These are phyloP conservation scores for Pythium dissotocum DNA, from an alignment of 352 stramenopile species.

Conservation along the genomic window DNA sequence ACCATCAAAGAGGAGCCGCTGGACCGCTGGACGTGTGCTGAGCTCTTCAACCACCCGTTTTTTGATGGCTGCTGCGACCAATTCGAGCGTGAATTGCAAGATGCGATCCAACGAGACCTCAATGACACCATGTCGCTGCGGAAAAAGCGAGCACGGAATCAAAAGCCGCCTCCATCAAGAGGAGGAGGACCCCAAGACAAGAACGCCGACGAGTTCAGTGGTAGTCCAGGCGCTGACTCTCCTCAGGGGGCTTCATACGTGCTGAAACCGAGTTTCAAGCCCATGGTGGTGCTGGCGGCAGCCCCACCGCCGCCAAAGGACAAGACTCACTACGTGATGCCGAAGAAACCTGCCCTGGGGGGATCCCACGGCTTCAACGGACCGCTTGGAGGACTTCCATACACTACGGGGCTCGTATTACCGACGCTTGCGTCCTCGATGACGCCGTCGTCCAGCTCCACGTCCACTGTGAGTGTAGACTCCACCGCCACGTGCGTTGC, in stretches of 20 bases:
- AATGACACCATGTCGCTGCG: slow-evolving; percentile 56
- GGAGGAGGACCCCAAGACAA: slow-evolving; percentile 6
- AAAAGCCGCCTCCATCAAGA: slow-evolving; percentile 40
- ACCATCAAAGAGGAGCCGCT: slow-evolving; percentile 79
- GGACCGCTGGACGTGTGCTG: slow-evolving; percentile 76
- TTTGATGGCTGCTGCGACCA: slow-evolving; percentile 54
- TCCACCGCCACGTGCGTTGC: slow-evolving; percentile 6
- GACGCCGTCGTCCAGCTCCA: slow-evolving; percentile 33
- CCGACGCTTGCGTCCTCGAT: slow-evolving; percentile 29
- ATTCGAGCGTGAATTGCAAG: slow-evolving; percentile 70
- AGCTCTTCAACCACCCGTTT: slow-evolving; percentile 75
- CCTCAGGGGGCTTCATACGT: neutral
- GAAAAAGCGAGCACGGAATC: slow-evolving; percentile 60
- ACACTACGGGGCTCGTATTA: slow-evolving; percentile 9
- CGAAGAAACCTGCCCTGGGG: slow-evolving; percentile 26
- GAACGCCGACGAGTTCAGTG: neutral
- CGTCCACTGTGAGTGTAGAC: slow-evolving; percentile 30
- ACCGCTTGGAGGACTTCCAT: neutral
- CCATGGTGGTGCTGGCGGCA: slow-evolving; percentile 4
- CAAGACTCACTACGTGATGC: slow-evolving; percentile 23
- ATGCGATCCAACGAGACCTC: slow-evolving; percentile 65
- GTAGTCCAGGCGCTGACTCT: neutral
- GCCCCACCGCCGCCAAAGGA: slow-evolving; percentile 5
- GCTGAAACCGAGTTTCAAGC: slow-evolving; percentile 20
- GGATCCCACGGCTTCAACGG: slow-evolving; percentile 12